Base-by-base conservation (phyloP, 345 rosid genomes). In the Noccaea caerulescens region DNA sequence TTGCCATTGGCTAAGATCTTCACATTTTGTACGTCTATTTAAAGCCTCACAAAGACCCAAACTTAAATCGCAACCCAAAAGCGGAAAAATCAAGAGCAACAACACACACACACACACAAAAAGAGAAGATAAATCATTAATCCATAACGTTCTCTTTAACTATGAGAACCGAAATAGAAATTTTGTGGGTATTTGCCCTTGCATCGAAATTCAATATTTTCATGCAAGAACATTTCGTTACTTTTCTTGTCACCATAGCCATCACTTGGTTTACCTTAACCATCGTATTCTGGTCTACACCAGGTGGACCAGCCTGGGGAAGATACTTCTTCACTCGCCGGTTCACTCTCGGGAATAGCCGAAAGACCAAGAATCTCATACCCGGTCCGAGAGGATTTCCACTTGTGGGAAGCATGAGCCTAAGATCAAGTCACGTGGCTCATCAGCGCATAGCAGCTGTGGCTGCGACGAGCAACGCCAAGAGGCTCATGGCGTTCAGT, bases 251-350 rank as follows among this genome's bases (percentile, higher is more conserved):
- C 32, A 42, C 84, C 68, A 23, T 83, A 11, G 62, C 33, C 62
- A 52, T 84, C 4, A 68, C 69, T 32, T 86, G 87, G 86, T 58
- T 82, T 14, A 70, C 60, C 64, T 66, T 82, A 47, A 53, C 76
- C 45, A 58, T 86, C 30, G 5, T 86, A 36, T 72, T 78, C 68
- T 86, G 95, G 91, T 84, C 81, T 58, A 73, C 18, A 4, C 84
- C 87, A 0, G 95, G 95, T 7, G 95, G 95, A 63, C 89, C 91
- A 2, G 95, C 91, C 39, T 88, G 95, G 95, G 95, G 95, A 7
- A 88, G 75, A 53, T 79, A 86, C 59, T 54, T 57, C 25, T 69
- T 63, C 36, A 58, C 68, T 58, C 65, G 14, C 30, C 55, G 60
- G 49, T 69, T 76, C 27, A 46, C 30, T 12, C 20, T 4, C 13